Evolutionary conservation across 345 rosid genomes (phyloP).

Genomic region (Kandelia obovata): DNA sequence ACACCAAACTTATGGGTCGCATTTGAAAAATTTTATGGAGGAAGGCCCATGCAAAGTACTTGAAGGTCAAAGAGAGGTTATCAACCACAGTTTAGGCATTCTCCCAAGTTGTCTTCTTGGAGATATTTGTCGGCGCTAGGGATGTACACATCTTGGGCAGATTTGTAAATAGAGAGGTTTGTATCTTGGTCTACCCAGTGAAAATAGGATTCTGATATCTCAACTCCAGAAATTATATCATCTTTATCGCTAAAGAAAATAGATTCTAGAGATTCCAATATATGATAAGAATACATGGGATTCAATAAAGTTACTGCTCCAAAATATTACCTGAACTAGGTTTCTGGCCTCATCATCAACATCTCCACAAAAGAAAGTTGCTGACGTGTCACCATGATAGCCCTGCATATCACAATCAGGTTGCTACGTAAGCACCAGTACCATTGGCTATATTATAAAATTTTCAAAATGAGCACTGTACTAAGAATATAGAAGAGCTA

Average conservation of each 20-base stretch:
- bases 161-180: no score
- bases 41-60: no score
- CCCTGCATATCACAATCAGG: conserved; percentile 44
- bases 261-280: neutral
- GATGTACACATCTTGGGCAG: no score
- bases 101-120: no score
- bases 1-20: no score
- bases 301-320: neutral
- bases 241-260: neutral
- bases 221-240: neutral
- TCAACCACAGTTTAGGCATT: no score
- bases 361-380: conserved; percentile 90
- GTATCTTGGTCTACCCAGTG: no score
- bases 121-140: no score
- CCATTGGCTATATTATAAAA: neutral
- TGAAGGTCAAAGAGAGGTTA: no score
- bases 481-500: neutral
- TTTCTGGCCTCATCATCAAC: conserved; percentile 71
- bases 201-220: neutral
- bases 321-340: conserved; percentile 63
- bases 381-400: conserved; percentile 92
- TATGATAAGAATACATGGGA: neutral
- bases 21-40: no score
- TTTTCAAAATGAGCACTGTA: neutral
- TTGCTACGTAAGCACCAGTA: neutral